phyloP scores from a whole-genome alignment of 352 stramenopile species.

The Thraustotheca clavata region DNA sequence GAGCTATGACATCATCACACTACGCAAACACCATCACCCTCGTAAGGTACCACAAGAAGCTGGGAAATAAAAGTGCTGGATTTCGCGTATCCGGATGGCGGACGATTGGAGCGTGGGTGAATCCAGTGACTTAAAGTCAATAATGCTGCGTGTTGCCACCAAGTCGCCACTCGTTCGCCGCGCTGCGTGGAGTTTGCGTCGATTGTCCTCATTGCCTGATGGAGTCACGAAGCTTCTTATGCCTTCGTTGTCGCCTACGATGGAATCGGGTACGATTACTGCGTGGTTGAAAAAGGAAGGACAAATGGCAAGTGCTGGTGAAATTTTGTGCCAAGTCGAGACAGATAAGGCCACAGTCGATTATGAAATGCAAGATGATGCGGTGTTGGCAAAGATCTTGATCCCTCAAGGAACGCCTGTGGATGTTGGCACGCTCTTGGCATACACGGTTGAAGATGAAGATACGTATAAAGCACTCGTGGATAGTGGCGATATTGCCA shows the following conservation, averaged over 20 bases:
- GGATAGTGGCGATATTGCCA: constrained; percentile 41
- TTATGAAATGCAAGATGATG: constrained; percentile 98
- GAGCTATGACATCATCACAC: not conserved
- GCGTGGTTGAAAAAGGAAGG: constrained; percentile 91
- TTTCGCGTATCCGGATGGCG: constrained; percentile 2
- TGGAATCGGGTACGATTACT: constrained; percentile 91
- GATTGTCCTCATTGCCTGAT: constrained; percentile 56
- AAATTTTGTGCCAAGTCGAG: constrained; percentile 95
- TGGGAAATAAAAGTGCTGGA: constrained; percentile 6
- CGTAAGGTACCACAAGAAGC: not conserved
- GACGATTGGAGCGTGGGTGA: constrained; percentile 6
- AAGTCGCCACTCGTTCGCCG: not conserved
- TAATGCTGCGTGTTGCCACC: constrained; percentile 1
- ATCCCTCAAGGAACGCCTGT: constrained; percentile 78
- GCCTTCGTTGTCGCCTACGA: constrained; percentile 96
- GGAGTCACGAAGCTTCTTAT: constrained; percentile 77
- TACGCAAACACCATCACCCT: not conserved
- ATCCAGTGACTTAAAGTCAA: constrained; percentile 12
- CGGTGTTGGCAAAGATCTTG: constrained; percentile 92
- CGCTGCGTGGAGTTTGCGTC: not conserved
- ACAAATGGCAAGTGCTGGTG: constrained; percentile 81
- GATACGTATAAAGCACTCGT: constrained; percentile 60
- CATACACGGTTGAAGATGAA: constrained; percentile 91
- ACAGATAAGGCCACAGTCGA: constrained; percentile 99
- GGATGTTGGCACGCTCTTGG: constrained; percentile 86